These are phyloP conservation scores for Thamnidium elegans DNA, from an alignment of 192 early-diverging fungal genomes.

Conservation along the genomic window DNA sequence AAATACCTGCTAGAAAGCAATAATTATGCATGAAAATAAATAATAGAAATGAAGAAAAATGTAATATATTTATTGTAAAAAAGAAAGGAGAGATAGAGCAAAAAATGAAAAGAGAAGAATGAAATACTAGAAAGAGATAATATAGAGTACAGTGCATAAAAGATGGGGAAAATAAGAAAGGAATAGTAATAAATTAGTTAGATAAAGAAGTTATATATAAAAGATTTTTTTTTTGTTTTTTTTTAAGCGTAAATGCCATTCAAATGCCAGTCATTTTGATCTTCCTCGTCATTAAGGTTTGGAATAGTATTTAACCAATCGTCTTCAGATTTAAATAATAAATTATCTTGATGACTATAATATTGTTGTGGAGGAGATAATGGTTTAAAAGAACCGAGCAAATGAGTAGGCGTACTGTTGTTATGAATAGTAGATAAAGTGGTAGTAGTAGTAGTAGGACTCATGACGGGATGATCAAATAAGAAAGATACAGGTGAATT, in stretches of 20 bases:
- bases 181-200: too few species aligned
- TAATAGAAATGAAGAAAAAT: too few species aligned
- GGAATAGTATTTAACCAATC: background rate
- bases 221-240: background rate
- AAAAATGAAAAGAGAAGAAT: too few species aligned
- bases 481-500: background rate
- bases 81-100: too few species aligned
- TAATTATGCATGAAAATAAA: too few species aligned
- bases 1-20: too few species aligned
- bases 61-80: too few species aligned
- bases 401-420: background rate
- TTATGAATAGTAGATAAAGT: background rate
- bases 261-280: background rate
- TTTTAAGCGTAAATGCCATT: background rate
- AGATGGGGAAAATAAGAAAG: too few species aligned
- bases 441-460: background rate
- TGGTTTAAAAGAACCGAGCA: constrained; percentile 7
- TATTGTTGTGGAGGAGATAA: constrained; percentile 11
- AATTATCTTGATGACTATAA: background rate
- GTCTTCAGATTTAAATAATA: background rate
- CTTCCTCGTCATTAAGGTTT: background rate
- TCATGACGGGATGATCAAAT: background rate
- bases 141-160: too few species aligned
- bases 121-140: too few species aligned
- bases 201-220: background rate